Percentiles rank a stretch among this genome's conserved stretches.
phyloP scores from a whole-genome alignment of 345 rosid species.

The Camelina sativa region DNA sequence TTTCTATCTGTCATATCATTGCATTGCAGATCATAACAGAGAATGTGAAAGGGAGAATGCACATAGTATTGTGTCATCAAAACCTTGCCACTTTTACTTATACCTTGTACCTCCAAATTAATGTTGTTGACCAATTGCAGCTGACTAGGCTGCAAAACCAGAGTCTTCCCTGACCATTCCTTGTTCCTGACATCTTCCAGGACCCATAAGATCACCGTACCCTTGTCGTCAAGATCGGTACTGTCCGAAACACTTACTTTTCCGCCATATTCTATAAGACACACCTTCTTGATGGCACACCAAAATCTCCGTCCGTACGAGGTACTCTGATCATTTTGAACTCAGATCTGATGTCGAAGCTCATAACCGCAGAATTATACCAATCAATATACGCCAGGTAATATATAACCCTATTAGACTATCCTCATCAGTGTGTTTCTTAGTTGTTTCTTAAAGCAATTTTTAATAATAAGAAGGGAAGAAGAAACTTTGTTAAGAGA shows the following conservation, averaged over 20 bases:
- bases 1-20: not conserved
- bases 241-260: not conserved
- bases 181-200: not conserved
- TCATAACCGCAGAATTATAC: not conserved
- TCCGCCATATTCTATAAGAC: not conserved
- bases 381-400: not conserved
- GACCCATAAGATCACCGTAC: not conserved
- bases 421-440: too few relatives aligned
- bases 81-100: not conserved
- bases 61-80: not conserved
- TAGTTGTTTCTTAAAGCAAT: too few relatives aligned
- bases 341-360: constrained; percentile 8
- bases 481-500: too few relatives aligned
- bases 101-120: not conserved
- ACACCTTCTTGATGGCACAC: not conserved
- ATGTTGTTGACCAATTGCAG: not conserved
- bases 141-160: not conserved
- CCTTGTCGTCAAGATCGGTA: not conserved
- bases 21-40: not conserved
- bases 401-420: too few relatives aligned
- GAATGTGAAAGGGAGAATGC: not conserved
- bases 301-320: too few relatives aligned
- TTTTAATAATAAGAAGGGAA: too few relatives aligned
- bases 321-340: too few relatives aligned
- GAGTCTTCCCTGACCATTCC: not conserved